These are phyloP conservation scores for Bipolaris sorokiniana DNA, from an alignment of 2,329 filamentous ascomycete genomes.

Conservation along the genomic window DNA sequence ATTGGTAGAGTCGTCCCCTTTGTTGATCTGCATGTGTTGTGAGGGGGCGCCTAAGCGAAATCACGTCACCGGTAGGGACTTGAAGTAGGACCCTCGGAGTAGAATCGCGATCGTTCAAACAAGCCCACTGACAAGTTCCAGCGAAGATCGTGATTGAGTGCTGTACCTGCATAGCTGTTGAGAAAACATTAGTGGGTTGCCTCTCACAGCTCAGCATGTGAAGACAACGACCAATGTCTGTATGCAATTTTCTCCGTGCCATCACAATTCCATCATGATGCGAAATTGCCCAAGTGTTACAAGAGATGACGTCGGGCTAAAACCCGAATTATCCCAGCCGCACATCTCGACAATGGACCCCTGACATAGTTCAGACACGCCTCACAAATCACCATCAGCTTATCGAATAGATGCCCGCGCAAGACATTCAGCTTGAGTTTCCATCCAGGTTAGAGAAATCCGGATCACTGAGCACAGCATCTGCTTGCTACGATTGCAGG, in stretches of 20 bases:
- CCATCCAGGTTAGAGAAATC: neutral
- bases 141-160: conserved; percentile 21
- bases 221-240: conserved; percentile 6
- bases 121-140: conserved; percentile 21
- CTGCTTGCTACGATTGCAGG: conserved; percentile 8
- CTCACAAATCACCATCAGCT: conserved; percentile 16
- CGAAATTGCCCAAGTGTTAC: conserved; percentile 12
- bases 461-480: conserved; percentile 6
- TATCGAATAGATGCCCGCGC: neutral
- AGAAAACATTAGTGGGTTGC: conserved; percentile 8
- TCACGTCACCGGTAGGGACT: conserved; percentile 37
- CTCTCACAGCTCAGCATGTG: neutral
- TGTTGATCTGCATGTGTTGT: conserved; percentile 23
- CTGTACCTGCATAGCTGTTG: conserved; percentile 35
- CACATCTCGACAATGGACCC: conserved; percentile 1
- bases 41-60: conserved; percentile 28
- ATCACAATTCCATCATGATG: conserved; percentile 18
- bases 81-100: conserved; percentile 19
- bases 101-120: conserved; percentile 33
- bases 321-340: conserved; percentile 6
- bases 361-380: neutral
- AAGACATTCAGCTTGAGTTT: neutral
- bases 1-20: conserved; percentile 29
- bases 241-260: conserved; percentile 11
- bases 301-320: conserved; percentile 22